Conservation (phyloP, 1,284 basidiomycete genomes). For the Takashimella tepidaria region DNA sequence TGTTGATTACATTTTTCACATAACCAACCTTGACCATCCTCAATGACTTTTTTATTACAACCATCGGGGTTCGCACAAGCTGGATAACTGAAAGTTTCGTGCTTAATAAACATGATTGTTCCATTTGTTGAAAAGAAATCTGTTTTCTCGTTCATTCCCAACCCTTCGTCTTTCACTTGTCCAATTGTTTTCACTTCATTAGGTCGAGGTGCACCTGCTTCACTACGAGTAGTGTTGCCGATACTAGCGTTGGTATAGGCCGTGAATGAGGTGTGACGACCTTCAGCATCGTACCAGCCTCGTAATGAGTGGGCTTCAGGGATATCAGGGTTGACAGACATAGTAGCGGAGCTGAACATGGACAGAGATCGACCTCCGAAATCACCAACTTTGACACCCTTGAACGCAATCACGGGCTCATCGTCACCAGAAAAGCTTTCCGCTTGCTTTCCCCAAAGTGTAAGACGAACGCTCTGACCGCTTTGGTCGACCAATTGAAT, state of each 20-base stretch:
- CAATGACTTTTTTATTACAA: conserved; percentile 89
- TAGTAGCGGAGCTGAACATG: conserved; percentile 61
- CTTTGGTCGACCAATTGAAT: conserved; percentile 82
- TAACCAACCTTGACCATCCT: conserved; percentile 66
- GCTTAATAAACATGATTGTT: conserved; percentile 84
- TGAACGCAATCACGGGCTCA: conserved; percentile 79
- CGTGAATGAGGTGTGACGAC: conserved; percentile 61
- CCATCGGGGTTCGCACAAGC: conserved; percentile 69
- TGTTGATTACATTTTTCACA: conserved; percentile 90
- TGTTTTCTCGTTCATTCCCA: conserved; percentile 71
- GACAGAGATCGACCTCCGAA: conserved; percentile 86
- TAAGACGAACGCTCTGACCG: conserved; percentile 73
- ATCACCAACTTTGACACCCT: conserved; percentile 90
- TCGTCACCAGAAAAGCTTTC: conserved; percentile 64
- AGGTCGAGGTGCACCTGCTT: conserved; percentile 54
- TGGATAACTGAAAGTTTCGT: conserved; percentile 81
- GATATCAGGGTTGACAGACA: conserved; percentile 83
- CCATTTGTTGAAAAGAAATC: conserved; percentile 80
- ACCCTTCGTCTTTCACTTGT: conserved; percentile 74
- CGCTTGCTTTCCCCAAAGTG: conserved; percentile 94
- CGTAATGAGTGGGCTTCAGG: conserved; percentile 76
- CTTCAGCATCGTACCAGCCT: conserved; percentile 81
- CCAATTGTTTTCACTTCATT: conserved; percentile 67
- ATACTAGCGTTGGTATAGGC: conserved; percentile 57
- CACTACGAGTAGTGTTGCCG: conserved; percentile 12